Base-by-base conservation (phyloP, 1,139 yeast genomes). In the Williopsis jadinii region DNA sequence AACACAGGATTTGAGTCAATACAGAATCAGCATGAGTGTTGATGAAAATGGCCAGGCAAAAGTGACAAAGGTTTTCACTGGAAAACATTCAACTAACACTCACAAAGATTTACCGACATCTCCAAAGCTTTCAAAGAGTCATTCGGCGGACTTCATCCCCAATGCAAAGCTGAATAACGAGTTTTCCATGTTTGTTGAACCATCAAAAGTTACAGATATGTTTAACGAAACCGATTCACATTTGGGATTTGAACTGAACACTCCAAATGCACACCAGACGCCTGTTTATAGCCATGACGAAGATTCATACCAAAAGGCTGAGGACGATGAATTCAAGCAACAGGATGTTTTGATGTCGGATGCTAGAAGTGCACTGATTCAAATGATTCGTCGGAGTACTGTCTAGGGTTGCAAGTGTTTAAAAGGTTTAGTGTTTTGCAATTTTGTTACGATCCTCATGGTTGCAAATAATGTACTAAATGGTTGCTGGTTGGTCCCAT, bases 321-420 rank as follows among this genome's bases (percentile, higher is more conserved):
- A 26, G 11, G 33, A 36, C n/a, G 39, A 19, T 14, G 41, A 39
- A 19, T 33, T 29, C 11, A 26, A 36, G n/a, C 47, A 43, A 10
- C 48, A 44, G 34, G 55, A 51, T 5, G 40, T 31, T 19, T 34
- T 38, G 33, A 46, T 37, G 14, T 46, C 35, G 39, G 59, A 54
- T 44, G 59, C 59, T 3, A 54, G 59, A 52, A 52, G 40, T 11
- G 58, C 59, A 3, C 39, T 54, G 43, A 47, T 54, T 19, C 52
- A 50, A 37, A 48, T 52, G 51, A 44, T 54, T 29, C 53, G 58
- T 41, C 53, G 52, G n/a, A 52, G 54, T 36, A 45, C 50, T n/a
- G 30, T 28, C 8, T 28, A 28, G 30, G 30, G 12, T 28, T 19
- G 24, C 4, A 19, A 19, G 24, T 19, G 24, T 19, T 19, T 19